Evolutionary conservation across 1,139 yeast species (phyloP).

Genomic region (Protomyces pachydermus): DNA sequence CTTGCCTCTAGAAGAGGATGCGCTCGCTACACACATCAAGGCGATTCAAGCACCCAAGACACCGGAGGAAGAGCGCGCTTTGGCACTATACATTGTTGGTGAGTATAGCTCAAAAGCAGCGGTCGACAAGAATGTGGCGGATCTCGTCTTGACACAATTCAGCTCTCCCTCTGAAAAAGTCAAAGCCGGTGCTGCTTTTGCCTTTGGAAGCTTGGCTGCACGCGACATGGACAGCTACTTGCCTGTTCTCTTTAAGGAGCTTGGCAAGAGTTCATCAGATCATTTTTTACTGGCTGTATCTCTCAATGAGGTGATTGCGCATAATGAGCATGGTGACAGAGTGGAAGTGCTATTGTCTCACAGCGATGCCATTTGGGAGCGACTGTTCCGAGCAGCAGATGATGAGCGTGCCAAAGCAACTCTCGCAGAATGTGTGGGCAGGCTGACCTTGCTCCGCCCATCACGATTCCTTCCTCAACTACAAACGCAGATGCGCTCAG

Average conservation of each 20-base stretch:
- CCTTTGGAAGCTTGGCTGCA: slow-evolving; percentile 51
- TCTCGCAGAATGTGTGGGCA: slow-evolving; percentile 43
- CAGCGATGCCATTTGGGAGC: slow-evolving; percentile 35
- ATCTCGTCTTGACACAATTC: slow-evolving; percentile 37
- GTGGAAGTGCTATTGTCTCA: slow-evolving; percentile 10
- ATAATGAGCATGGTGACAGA: slow-evolving; percentile 8
- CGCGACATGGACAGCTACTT: slow-evolving; percentile 42
- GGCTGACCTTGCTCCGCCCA: slow-evolving; percentile 38
- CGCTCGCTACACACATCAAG: neutral
- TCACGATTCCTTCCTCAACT: slow-evolving; percentile 37
- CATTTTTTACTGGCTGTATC: slow-evolving; percentile 29
- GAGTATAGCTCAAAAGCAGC: slow-evolving; percentile 1
- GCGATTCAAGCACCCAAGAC: slow-evolving; percentile 16
- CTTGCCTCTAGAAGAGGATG: neutral
- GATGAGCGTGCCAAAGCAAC: slow-evolving; percentile 37
- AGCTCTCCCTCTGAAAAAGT: slow-evolving; percentile 38
- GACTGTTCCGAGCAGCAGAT: slow-evolving; percentile 32
- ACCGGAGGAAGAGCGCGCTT: slow-evolving; percentile 2
- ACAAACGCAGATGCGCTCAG: slow-evolving; percentile 33
- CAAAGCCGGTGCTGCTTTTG: slow-evolving; percentile 49
- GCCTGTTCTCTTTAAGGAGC: slow-evolving; percentile 39
- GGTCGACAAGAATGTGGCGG: slow-evolving; percentile 35
- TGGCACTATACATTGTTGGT: slow-evolving; percentile 13
- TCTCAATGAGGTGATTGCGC: slow-evolving; percentile 29
- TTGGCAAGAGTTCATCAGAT: slow-evolving; percentile 40